These are phyloP conservation scores for Raphanus raphanistrum DNA, from an alignment of 345 rosid genomes.

Conservation along the genomic window DNA sequence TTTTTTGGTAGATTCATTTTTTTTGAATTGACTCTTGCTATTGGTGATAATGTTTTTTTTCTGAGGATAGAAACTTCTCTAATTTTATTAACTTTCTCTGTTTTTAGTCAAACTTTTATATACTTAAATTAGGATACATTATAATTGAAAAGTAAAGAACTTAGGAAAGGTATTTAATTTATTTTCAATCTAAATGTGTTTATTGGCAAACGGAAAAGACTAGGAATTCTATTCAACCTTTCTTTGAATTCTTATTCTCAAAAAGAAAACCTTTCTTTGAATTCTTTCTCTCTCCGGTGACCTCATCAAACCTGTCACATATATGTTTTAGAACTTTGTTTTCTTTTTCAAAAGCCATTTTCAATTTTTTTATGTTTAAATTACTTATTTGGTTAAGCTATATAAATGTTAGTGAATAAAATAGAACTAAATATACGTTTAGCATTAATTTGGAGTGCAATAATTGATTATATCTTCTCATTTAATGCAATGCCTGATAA, in stretches of 20 bases:
- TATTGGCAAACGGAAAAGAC: background rate
- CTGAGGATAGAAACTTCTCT: background rate
- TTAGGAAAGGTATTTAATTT: background rate
- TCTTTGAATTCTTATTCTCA: no score
- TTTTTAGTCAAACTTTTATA: background rate
- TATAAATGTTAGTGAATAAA: background rate
- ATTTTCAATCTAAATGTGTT: background rate
- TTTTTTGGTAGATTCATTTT: slow-evolving; percentile 7
- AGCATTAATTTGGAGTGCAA: background rate
- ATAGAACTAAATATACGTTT: background rate
- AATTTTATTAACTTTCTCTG: background rate
- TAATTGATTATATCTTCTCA: background rate
- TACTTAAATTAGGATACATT: slow-evolving; percentile 5
- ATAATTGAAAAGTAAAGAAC: background rate
- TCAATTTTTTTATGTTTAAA: background rate
- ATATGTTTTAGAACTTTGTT: background rate
- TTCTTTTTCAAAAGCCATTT: background rate
- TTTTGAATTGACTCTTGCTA: slow-evolving; percentile 6
- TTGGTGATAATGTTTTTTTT: background rate
- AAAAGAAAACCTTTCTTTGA: background rate
- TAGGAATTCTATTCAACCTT: background rate
- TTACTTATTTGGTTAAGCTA: background rate
- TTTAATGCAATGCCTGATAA: background rate
- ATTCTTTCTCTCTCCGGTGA: background rate
- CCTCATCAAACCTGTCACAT: background rate